Evolutionary conservation across 768 basidiomycete genomes (phyloP), one percentile per base, ranked within the genome.

Genomic region (Lentinula raphanica): DNA sequence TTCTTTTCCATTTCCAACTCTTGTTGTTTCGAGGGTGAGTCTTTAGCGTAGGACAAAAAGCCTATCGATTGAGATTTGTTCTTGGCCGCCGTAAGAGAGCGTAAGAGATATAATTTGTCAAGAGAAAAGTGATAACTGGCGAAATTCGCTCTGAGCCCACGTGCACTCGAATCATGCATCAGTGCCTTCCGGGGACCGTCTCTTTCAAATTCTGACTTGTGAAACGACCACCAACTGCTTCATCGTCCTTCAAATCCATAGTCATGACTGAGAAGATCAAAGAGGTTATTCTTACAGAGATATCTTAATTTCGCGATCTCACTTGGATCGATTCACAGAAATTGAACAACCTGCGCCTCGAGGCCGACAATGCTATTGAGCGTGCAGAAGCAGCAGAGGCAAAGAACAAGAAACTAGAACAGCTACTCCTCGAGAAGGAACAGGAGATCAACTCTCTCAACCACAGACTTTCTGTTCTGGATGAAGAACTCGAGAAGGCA

Each of bases 371-470:
- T 51, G 88, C 93, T 40, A 74, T 89, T 57, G 69, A 73, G 25
- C 91, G 97, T 57, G 97, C 96, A 31, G 97, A 99, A 66, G 79
- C 73, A 12, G 92, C 94, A 11, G 96, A 98, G 71, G 77, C 75
- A 3, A 87, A 90, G 79, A 84, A 83, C 78, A 96, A 94, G 83
- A 76, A 79, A 64, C 72, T 76, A 60, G 86, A 94, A 66, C 92
- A 92, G 68, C 60, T 70, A 23, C 66, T 94, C 36, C 82, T 97
- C 17, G 79, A 84, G 66, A 87, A 86, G 67, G 96, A 98, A 1
- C 94, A 98, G 71, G 86, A 88, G 64, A 88, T 93, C 69, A 75
- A 74, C 5, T 98, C 96, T 0, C 82, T 95, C 60, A 74, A 79
- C 51, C 88, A 90, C 72, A 85, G 82, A 69, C 78, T 94, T 32